phyloP scores from a whole-genome alignment of 2,329 filamentous ascomycete species.

The Incumbomyces delicatus region DNA sequence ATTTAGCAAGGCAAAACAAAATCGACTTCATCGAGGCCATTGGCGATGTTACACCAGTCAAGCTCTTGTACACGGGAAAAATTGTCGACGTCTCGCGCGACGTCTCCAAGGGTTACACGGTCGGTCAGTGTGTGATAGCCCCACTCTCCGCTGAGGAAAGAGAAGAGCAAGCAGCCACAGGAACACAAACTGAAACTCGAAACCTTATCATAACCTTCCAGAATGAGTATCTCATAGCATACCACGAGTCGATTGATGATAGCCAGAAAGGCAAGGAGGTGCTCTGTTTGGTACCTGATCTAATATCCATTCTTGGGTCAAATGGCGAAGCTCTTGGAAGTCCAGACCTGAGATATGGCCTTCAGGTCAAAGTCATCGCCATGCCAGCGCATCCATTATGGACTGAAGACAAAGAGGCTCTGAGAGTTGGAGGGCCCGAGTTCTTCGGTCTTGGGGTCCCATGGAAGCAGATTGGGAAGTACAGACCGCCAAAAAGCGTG shows the following conservation, averaged over 20 bases:
- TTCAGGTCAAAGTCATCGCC: slow-evolving; percentile 42
- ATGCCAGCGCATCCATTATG: slow-evolving; percentile 43
- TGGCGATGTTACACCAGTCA: slow-evolving; percentile 24
- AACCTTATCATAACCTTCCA: slow-evolving; percentile 23
- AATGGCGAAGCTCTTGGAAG: slow-evolving; percentile 17
- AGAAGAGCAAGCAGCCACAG: slow-evolving; percentile 19
- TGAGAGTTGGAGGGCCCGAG: slow-evolving; percentile 33
- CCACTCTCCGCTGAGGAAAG: slow-evolving; percentile 22
- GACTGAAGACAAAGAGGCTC: slow-evolving; percentile 30
- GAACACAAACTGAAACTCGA: slow-evolving; percentile 4
- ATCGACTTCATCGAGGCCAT: slow-evolving; percentile 33
- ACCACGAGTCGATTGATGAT: slow-evolving; percentile 7
- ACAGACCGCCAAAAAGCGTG: slow-evolving; percentile 21
- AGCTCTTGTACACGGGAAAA: slow-evolving; percentile 37
- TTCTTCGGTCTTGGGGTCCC: slow-evolving; percentile 27
- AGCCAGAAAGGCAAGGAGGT: slow-evolving; percentile 11
- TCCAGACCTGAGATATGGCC: slow-evolving; percentile 36
- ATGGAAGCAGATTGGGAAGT: slow-evolving; percentile 20
- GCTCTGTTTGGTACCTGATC: slow-evolving; percentile 26
- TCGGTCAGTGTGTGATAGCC: slow-evolving; percentile 25
- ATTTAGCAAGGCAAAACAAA: slow-evolving; percentile 21
- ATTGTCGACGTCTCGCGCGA: slow-evolving; percentile 35
- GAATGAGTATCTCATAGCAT: slow-evolving; percentile 25
- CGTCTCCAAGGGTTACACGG: slow-evolving; percentile 31
- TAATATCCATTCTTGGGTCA: slow-evolving; percentile 18